These are phyloP conservation scores for Hansfordia pulvinata DNA, from an alignment of 2,329 filamentous ascomycete genomes.

Conservation along the genomic window DNA sequence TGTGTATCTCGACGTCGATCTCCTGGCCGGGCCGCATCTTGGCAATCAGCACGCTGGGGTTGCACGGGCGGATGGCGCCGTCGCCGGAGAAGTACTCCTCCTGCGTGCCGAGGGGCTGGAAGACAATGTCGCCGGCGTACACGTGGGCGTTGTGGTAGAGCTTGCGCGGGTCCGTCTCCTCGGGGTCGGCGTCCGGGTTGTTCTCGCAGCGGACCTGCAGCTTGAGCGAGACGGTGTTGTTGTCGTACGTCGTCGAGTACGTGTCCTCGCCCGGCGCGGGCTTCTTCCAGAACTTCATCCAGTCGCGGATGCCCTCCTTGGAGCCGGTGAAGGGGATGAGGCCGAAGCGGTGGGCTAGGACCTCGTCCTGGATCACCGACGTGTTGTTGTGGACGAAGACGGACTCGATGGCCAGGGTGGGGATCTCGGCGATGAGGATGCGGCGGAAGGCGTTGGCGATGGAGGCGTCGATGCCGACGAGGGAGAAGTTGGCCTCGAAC, in stretches of 20 bases:
- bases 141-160: slow-evolving; percentile 78
- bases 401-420: slow-evolving; percentile 84
- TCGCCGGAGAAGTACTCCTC: slow-evolving; percentile 53
- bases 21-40: slow-evolving; percentile 87
- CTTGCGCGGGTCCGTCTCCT: slow-evolving; percentile 69
- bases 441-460: slow-evolving; percentile 96
- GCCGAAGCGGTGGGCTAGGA: slow-evolving; percentile 79
- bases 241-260: slow-evolving; percentile 53
- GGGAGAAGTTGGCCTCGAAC: slow-evolving; percentile 73
- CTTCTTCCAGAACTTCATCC: slow-evolving; percentile 72
- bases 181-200: slow-evolving; percentile 56
- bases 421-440: slow-evolving; percentile 88
- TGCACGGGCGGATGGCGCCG: slow-evolving; percentile 58
- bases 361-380: slow-evolving; percentile 94
- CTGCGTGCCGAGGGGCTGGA: slow-evolving; percentile 64
- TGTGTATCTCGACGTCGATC: slow-evolving; percentile 80
- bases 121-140: slow-evolving; percentile 66
- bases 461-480: slow-evolving; percentile 81
- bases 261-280: slow-evolving; percentile 47
- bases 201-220: slow-evolving; percentile 71
- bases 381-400: slow-evolving; percentile 95
- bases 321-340: slow-evolving; percentile 80
- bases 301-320: slow-evolving; percentile 59
- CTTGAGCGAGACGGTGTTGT: slow-evolving; percentile 73
- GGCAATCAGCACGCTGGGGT: slow-evolving; percentile 87